Conservation (phyloP, 352 stramenopile species). For the Phytophthora pistaciae region DNA sequence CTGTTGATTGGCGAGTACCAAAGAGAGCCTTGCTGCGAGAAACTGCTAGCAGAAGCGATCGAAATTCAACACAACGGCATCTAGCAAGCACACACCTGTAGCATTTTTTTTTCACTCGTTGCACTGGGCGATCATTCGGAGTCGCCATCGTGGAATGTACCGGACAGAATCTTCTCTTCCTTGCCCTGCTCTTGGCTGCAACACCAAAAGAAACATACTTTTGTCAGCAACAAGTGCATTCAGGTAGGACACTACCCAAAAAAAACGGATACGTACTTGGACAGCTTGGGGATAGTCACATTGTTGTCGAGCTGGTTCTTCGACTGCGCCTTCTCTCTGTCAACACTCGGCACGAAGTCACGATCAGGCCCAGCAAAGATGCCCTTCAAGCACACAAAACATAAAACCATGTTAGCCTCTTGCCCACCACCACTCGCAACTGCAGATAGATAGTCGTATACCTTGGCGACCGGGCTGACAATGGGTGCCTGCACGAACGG, state of each 20-base stretch:
- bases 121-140: conserved; percentile 47
- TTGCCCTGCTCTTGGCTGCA: conserved; percentile 60
- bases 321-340: conserved; percentile 45
- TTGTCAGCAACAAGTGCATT: neutral
- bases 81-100: neutral
- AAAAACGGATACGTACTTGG: conserved; percentile 35
- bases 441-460: conserved; percentile 3
- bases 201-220: neutral
- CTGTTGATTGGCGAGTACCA: conserved; percentile 1
- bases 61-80: neutral
- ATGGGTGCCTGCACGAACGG: conserved; percentile 62
- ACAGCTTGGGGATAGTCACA: conserved; percentile 46
- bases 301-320: conserved; percentile 56
- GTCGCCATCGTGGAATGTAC: conserved; percentile 73
- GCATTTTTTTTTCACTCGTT: neutral
- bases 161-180: conserved; percentile 72
- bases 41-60: neutral
- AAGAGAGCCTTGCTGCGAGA: neutral
- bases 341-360: conserved; percentile 44
- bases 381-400: conserved; percentile 12
- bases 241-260: neutral
- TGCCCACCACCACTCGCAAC: neutral
- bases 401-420: neutral
- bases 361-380: conserved; percentile 47
- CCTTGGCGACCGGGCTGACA: conserved; percentile 37